Percentiles rank a stretch among this genome's conserved stretches.
Conservation (phyloP, 177 flowering plant genomes). For the Vitis hybrid region DNA sequence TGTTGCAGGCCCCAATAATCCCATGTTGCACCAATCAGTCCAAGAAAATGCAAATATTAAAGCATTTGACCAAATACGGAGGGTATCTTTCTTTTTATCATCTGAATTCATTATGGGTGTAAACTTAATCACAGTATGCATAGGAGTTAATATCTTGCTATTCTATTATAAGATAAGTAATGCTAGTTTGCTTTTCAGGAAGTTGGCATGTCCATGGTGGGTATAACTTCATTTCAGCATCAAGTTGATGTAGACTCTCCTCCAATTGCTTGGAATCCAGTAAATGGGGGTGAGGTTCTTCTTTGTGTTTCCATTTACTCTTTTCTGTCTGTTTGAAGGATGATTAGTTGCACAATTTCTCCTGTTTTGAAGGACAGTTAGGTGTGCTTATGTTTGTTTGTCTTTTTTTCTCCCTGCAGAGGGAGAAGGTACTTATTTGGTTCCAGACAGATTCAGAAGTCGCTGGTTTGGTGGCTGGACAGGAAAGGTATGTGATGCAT, state of each 20-base stretch:
- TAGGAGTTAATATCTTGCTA: background rate
- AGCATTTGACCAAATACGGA: constrained; percentile 16
- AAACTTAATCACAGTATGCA: background rate
- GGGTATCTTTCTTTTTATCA: constrained; percentile 3
- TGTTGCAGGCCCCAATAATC: constrained; percentile 2
- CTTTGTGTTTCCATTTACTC: background rate
- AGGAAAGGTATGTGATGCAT: constrained; percentile 33
- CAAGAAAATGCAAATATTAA: constrained; percentile 11
- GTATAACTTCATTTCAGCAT: constrained; percentile 13
- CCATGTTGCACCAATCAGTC: constrained; percentile 5
- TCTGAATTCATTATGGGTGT: background rate
- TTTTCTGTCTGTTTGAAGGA: background rate
- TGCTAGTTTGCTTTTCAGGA: constrained; percentile 25
- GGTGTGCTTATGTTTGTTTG: background rate
- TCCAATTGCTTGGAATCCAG: constrained; percentile 10
- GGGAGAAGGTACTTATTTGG: constrained; percentile 9
- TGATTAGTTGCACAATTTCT: background rate
- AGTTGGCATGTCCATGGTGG: constrained; percentile 14
- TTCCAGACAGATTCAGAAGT: constrained; percentile 39
- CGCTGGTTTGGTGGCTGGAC: constrained; percentile 78
- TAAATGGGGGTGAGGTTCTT: constrained; percentile 24
- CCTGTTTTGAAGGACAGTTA: background rate
- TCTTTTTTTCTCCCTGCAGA: constrained; percentile 1
- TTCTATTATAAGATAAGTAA: background rate
- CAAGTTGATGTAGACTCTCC: constrained; percentile 16